These are phyloP conservation scores for Colletotrichum paranaense DNA, from an alignment of 2,329 filamentous ascomycete genomes.

Conservation along the genomic window DNA sequence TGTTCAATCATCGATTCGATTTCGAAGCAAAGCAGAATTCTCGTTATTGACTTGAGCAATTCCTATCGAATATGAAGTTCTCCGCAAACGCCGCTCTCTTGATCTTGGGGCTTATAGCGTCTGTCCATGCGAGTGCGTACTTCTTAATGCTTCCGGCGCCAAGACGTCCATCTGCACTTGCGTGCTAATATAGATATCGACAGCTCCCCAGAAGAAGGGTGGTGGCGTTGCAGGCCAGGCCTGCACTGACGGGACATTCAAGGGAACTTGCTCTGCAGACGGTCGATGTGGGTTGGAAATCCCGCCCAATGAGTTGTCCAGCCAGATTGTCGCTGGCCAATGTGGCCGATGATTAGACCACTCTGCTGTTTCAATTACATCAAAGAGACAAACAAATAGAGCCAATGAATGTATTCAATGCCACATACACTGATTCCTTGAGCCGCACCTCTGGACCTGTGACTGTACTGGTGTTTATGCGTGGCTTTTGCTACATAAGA, in stretches of 20 bases:
- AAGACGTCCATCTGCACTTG: background rate
- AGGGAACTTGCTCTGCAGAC: background rate
- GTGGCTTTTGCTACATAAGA: background rate
- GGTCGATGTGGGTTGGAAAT: background rate
- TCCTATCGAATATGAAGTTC: background rate
- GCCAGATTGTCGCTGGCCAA: background rate
- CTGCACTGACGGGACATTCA: background rate
- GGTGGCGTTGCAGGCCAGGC: background rate
- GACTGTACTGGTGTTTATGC: background rate
- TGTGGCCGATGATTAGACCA: background rate
- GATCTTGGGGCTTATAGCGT: background rate
- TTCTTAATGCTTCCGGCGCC: background rate
- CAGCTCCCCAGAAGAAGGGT: background rate
- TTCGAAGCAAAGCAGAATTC: no score
- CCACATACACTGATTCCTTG: background rate
- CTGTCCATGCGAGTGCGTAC: background rate
- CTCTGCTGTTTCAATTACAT: no score
- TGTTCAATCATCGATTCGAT: no score
- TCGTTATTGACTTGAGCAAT: background rate
- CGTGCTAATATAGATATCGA: background rate
- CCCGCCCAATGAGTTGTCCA: background rate
- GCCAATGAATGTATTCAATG: background rate
- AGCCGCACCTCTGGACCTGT: background rate
- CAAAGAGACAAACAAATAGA: background rate
- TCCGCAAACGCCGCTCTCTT: background rate